Evolutionary conservation across 2,329 filamentous ascomycete genomes (phyloP).

Genomic region (Phyllosticta citrichinensis): DNA sequence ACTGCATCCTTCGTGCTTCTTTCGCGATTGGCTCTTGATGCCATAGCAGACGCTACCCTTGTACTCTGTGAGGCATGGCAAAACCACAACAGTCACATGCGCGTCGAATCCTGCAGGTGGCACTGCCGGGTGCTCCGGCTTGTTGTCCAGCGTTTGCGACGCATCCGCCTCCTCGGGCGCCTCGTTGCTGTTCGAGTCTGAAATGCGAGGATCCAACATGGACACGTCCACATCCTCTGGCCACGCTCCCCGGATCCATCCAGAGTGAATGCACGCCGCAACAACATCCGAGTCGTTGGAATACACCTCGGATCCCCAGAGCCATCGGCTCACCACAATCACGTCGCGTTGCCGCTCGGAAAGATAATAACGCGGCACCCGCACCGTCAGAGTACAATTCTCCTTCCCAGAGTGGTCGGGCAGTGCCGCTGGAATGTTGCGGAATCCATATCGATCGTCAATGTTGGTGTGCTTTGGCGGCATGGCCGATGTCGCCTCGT

Average conservation of each 20-base stretch:
- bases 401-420: slow-evolving; percentile 62
- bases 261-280: slow-evolving; percentile 84
- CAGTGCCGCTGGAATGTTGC: slow-evolving; percentile 57
- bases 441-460: slow-evolving; percentile 48
- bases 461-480: slow-evolving; percentile 30
- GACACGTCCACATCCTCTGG: slow-evolving; percentile 62
- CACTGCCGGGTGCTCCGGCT: slow-evolving; percentile 45
- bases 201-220: slow-evolving; percentile 50
- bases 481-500: slow-evolving; percentile 54
- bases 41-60: slow-evolving; percentile 66
- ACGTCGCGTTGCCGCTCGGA: slow-evolving; percentile 62
- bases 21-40: slow-evolving; percentile 70
- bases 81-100: slow-evolving; percentile 75
- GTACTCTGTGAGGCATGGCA: slow-evolving; percentile 72
- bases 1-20: slow-evolving; percentile 74
- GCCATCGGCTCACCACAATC: slow-evolving; percentile 65
- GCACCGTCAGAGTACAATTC: slow-evolving; percentile 84
- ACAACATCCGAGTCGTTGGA: slow-evolving; percentile 93
- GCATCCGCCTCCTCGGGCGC: slow-evolving; percentile 29
- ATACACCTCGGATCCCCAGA: slow-evolving; percentile 94
- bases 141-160: slow-evolving; percentile 31
- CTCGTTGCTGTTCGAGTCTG: slow-evolving; percentile 34
- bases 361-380: slow-evolving; percentile 72
- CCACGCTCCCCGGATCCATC: slow-evolving; percentile 88
- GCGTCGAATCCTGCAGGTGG: slow-evolving; percentile 64